Conservation (phyloP, 1,139 yeast species). For the Pichia sp. region DNA sequence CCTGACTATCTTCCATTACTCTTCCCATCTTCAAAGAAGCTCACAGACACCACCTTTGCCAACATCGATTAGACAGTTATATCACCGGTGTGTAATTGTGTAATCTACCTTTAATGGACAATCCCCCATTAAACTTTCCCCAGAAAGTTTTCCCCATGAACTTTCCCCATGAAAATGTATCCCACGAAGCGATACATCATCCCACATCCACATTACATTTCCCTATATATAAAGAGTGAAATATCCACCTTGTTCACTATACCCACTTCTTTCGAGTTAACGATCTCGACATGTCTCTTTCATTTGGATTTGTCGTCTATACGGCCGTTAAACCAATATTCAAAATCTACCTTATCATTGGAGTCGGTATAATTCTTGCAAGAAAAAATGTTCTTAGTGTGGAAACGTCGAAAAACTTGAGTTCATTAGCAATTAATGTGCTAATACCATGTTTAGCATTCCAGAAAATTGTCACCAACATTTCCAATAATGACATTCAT, state of each 20-base stretch:
- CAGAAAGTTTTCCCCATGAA: no score
- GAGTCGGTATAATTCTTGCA: constrained; percentile 62
- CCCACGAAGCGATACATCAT: no score
- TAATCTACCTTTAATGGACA: no score
- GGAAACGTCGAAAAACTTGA: constrained; percentile 68
- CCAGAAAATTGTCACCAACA: constrained; percentile 62
- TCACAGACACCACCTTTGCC: constrained; percentile 2
- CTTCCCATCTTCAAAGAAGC: constrained; percentile 10
- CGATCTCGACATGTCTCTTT: background rate
- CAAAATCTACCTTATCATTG: constrained; percentile 73
- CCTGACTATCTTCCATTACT: constrained; percentile 5
- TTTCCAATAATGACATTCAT: constrained; percentile 65
- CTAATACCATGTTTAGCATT: constrained; percentile 76
- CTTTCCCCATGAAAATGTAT: no score
- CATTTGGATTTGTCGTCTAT: constrained; percentile 64
- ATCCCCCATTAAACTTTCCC: no score
- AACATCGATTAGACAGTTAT: background rate
- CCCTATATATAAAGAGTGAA: no score
- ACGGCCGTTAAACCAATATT: constrained; percentile 80
- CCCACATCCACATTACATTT: no score
- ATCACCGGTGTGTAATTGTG: no score
- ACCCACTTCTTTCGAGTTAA: no score
- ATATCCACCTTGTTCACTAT: no score
- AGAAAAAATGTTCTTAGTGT: constrained; percentile 61
- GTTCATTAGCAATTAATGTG: constrained; percentile 64